A percentile compares a stretch with the other conserved stretches of the same genome.
These are phyloP conservation scores for Colletotrichum spinosum DNA, from an alignment of 2,329 filamentous ascomycete genomes.

Conservation along the genomic window DNA sequence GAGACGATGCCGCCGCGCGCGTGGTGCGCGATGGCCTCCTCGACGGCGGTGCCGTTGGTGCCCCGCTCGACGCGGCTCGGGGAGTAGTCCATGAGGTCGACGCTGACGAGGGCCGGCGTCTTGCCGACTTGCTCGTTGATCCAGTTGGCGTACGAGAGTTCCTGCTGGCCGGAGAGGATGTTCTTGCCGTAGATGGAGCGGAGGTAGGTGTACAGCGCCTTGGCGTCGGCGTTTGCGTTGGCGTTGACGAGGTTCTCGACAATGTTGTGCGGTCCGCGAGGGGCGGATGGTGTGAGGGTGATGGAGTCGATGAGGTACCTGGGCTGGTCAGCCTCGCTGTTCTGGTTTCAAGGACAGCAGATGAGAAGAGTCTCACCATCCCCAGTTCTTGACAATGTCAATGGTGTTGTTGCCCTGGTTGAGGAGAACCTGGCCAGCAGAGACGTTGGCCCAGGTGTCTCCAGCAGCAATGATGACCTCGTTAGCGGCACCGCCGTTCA, in stretches of 20 bases:
- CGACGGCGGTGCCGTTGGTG: slow-evolving; percentile 53
- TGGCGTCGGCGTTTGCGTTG: slow-evolving; percentile 50
- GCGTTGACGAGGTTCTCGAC: slow-evolving; percentile 51
- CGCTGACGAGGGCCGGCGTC: slow-evolving; percentile 57
- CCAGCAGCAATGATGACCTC: slow-evolving; percentile 55
- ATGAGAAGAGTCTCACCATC: slow-evolving; percentile 49
- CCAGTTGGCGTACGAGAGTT: slow-evolving; percentile 56
- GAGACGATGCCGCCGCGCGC: slow-evolving; percentile 58
- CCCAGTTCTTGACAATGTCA: slow-evolving; percentile 60
- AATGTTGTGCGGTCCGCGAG: slow-evolving; percentile 53
- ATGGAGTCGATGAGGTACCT: slow-evolving; percentile 59
- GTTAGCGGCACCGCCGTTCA: slow-evolving; percentile 55
- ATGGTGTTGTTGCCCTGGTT: slow-evolving; percentile 57
- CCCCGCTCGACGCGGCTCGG: slow-evolving; percentile 57
- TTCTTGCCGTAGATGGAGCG: slow-evolving; percentile 57
- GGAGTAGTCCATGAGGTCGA: slow-evolving; percentile 63
- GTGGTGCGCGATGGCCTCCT: slow-evolving; percentile 58
- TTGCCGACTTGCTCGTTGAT: slow-evolving; percentile 57
- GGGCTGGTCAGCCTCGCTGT: neutral
- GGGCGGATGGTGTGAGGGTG: slow-evolving; percentile 48
- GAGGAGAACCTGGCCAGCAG: slow-evolving; percentile 58
- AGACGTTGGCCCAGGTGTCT: slow-evolving; percentile 50
- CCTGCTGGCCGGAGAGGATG: slow-evolving; percentile 62
- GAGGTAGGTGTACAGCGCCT: slow-evolving; percentile 55
- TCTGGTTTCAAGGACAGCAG: no score